A percentile compares a stretch with the other conserved stretches of the same genome.
Evolutionary conservation across 1,284 basidiomycete species (phyloP).

Genomic region (Fistulinella cinereoalba): DNA sequence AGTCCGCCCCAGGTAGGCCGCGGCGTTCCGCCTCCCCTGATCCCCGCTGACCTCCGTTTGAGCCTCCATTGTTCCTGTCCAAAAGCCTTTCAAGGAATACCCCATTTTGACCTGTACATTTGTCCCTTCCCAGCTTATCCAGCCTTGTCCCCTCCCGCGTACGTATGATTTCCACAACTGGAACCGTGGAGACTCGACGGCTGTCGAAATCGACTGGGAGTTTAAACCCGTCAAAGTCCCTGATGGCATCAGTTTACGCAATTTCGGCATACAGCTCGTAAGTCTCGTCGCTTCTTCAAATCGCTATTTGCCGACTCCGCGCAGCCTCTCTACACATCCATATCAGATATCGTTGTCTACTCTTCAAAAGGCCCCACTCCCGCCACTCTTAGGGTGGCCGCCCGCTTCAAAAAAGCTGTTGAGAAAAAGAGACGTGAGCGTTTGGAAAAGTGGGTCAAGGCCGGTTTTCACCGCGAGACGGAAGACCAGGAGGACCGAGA

Average conservation of each 20-base stretch:
- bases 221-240: slow-evolving; percentile 68
- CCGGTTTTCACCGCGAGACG: slow-evolving; percentile 12
- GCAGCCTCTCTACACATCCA: slow-evolving; percentile 56
- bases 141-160: slow-evolving; percentile 22
- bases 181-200: slow-evolving; percentile 14
- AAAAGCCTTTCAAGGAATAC: slow-evolving; percentile 20
- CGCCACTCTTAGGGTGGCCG: slow-evolving; percentile 39
- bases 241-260: slow-evolving; percentile 71
- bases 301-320: slow-evolving; percentile 6
- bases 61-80: slow-evolving; percentile 11
- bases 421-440: slow-evolving; percentile 40
- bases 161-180: slow-evolving; percentile 22
- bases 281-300: slow-evolving; percentile 34
- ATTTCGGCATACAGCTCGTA: slow-evolving; percentile 82
- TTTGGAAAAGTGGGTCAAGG: slow-evolving; percentile 23
- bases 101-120: slow-evolving; percentile 52
- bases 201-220: slow-evolving; percentile 45
- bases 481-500: slow-evolving; percentile 13
- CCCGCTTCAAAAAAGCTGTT: slow-evolving; percentile 39
- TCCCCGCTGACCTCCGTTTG: slow-evolving; percentile 3
- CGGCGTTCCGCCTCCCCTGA: background rate
- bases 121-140: slow-evolving; percentile 44
- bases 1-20: slow-evolving; percentile 6
- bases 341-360: slow-evolving; percentile 67
- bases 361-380: slow-evolving; percentile 45